These are phyloP conservation scores for Penicillium hesseltinei DNA, from an alignment of 2,329 filamentous ascomycete genomes.

Conservation along the genomic window DNA sequence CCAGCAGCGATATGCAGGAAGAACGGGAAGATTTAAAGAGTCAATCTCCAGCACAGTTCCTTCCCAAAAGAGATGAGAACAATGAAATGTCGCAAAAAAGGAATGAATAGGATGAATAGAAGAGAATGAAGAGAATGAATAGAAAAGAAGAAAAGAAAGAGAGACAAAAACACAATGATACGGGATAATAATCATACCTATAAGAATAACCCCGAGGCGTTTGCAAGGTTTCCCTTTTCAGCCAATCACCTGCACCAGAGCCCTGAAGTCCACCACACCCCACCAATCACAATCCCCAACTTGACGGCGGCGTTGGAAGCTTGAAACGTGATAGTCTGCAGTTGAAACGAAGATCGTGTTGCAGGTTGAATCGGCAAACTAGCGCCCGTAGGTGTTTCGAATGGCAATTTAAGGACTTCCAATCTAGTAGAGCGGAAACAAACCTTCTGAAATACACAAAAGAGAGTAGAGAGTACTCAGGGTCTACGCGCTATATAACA, in stretches of 20 bases:
- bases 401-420: neutral
- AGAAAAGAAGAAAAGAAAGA: neutral
- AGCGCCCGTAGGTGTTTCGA: neutral
- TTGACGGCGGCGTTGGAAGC: conserved; percentile 5
- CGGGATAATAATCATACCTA: neutral
- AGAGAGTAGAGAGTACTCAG: neutral
- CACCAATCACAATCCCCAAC: conserved; percentile 18
- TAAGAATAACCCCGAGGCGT: neutral
- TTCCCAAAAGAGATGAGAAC: conserved; percentile 9
- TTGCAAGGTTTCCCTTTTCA: neutral
- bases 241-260: conserved; percentile 16
- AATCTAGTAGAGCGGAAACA: neutral
- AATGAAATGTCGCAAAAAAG: neutral
- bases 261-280: conserved; percentile 13
- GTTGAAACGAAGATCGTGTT: conserved; percentile 24
- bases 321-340: conserved; percentile 22
- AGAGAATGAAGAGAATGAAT: neutral
- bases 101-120: conserved; percentile 2
- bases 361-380: conserved; percentile 11
- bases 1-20: conserved; percentile 14
- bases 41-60: conserved; percentile 3
- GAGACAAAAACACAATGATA: neutral
- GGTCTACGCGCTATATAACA: conserved; percentile 25
- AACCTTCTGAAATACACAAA: neutral
- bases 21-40: conserved; percentile 10